Conservation (phyloP, 352 stramenopile genomes). For the Globisporangium camurandrum region DNA sequence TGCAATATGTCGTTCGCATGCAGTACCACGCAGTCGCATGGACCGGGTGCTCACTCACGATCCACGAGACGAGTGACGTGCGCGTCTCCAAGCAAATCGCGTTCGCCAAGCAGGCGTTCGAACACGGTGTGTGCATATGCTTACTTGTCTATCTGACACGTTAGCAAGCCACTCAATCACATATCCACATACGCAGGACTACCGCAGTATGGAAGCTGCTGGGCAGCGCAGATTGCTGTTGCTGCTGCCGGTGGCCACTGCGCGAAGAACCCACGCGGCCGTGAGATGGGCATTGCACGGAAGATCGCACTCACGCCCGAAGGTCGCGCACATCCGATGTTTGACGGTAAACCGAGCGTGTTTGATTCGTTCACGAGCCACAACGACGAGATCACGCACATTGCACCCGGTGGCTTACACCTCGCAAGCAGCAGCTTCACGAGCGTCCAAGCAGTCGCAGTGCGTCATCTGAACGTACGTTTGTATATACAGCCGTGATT, state of each 20-base stretch:
- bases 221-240: slow-evolving; percentile 74
- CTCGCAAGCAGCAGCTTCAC: slow-evolving; percentile 68
- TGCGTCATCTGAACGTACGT: slow-evolving; percentile 53
- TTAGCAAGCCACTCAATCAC: too few relatives aligned
- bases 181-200: slow-evolving; percentile 23
- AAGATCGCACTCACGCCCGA: slow-evolving; percentile 74
- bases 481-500: not conserved
- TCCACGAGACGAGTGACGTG: slow-evolving; percentile 46
- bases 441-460: slow-evolving; percentile 58
- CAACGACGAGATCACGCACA: slow-evolving; percentile 78
- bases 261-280: slow-evolving; percentile 51
- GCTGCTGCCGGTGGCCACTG: slow-evolving; percentile 53
- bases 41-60: slow-evolving; percentile 65
- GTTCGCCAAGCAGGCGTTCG: slow-evolving; percentile 60
- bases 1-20: slow-evolving; percentile 1
- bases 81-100: slow-evolving; percentile 63
- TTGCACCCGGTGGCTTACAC: slow-evolving; percentile 44
- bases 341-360: slow-evolving; percentile 68
- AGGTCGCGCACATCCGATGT: slow-evolving; percentile 73
- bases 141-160: not conserved
- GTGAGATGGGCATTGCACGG: slow-evolving; percentile 69
- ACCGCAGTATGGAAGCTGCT: slow-evolving; percentile 77
- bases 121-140: slow-evolving; percentile 24
- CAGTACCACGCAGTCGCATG: slow-evolving; percentile 71
- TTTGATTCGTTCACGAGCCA: slow-evolving; percentile 81